Evolutionary conservation across 164 flowering plant genomes (phyloP).

Genomic region (Magnolia sinica): DNA sequence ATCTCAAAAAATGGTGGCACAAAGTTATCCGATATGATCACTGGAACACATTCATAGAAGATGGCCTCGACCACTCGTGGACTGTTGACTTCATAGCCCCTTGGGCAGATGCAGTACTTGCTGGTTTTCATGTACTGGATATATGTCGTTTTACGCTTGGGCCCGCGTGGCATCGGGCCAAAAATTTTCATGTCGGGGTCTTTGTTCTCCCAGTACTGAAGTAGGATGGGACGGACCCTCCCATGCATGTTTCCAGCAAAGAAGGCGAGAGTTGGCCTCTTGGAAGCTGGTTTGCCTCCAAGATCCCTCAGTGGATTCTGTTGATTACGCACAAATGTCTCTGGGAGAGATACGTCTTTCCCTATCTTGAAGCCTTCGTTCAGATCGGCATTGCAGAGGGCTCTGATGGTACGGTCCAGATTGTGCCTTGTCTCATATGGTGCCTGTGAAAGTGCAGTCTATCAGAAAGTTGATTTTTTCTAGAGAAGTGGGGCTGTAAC

Average conservation of each 20-base stretch:
- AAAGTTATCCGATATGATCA: constrained; percentile 5
- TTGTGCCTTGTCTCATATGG: constrained; percentile 26
- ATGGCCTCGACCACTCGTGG: constrained; percentile 33
- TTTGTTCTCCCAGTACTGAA: constrained; percentile 32
- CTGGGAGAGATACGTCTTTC: constrained; percentile 36
- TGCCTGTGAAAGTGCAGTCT: constrained; percentile 15
- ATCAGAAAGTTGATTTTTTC: neutral
- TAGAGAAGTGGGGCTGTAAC: neutral
- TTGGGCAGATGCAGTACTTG: constrained; percentile 39
- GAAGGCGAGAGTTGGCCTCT: constrained; percentile 35
- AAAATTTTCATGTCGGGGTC: constrained; percentile 24
- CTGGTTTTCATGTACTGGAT: constrained; percentile 16
- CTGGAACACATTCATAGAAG: too few relatives aligned
- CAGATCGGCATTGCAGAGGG: constrained; percentile 39
- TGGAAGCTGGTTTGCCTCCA: constrained; percentile 30
- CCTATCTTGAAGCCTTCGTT: constrained; percentile 27
- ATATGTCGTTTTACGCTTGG: constrained; percentile 9
- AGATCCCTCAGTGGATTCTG: constrained; percentile 23
- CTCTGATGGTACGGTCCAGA: constrained; percentile 23
- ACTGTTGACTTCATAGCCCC: constrained; percentile 42
- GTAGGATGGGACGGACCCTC: constrained; percentile 27
- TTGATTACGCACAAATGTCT: constrained; percentile 20
- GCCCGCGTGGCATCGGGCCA: constrained; percentile 12
- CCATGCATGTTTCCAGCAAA: constrained; percentile 44
- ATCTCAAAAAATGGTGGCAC: constrained; percentile 12